A percentile compares a stretch with the other conserved stretches of the same genome.
Conservation (phyloP, 1,284 basidiomycete species). For the Malassezia pachydermatis region DNA sequence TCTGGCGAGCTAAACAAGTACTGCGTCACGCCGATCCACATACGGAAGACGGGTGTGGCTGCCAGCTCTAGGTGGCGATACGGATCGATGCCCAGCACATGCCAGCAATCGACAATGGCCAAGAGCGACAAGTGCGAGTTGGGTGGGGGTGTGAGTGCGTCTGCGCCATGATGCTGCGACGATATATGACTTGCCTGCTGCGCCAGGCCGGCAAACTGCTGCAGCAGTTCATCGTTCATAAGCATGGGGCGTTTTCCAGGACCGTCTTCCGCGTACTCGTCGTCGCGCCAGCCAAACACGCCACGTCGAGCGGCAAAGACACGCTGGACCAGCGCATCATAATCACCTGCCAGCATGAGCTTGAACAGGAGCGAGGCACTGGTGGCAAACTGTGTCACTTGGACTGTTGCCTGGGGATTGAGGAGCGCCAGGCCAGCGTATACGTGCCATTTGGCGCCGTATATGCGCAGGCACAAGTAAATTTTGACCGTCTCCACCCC, state of each 20-base stretch:
- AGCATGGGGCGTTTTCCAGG: conserved; percentile 57
- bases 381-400: conserved; percentile 76
- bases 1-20: conserved; percentile 68
- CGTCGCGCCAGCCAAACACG: conserved; percentile 60
- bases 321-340: conserved; percentile 54
- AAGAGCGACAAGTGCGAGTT: conserved; percentile 94
- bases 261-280: conserved; percentile 25
- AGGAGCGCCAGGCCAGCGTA: conserved; percentile 94
- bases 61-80: conserved; percentile 85
- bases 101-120: conserved; percentile 98
- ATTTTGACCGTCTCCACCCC: conserved; percentile 98
- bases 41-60: conserved; percentile 86
- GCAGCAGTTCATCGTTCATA: conserved; percentile 72
- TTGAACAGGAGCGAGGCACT: conserved; percentile 85
- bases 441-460: conserved; percentile 96
- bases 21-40: conserved; percentile 96
- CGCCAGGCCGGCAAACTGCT: conserved; percentile 72
- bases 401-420: conserved; percentile 78
- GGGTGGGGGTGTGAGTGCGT: conserved; percentile 44
- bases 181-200: conserved; percentile 27
- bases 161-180: not conserved
- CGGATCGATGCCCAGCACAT: conserved; percentile 72
- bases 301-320: conserved; percentile 65
- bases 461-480: conserved; percentile 81
- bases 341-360: conserved; percentile 77